A percentile compares a stretch with the other conserved stretches of the same genome.
Conservation (phyloP, 441 rosid genomes). For the Melastoma candidum region DNA sequence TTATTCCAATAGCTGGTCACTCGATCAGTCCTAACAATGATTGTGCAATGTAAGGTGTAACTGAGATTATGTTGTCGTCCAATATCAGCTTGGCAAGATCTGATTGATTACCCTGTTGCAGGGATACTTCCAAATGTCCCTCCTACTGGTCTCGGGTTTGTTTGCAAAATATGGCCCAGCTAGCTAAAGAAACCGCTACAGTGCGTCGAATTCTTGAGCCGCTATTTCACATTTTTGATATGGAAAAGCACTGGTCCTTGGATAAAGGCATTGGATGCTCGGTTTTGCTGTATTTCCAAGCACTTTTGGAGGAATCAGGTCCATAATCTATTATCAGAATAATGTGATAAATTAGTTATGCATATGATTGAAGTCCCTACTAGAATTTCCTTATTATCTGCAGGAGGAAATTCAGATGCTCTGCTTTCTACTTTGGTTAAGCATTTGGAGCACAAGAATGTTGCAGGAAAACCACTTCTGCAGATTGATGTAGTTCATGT, state of each 20-base stretch:
- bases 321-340: conserved; percentile 4
- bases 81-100: conserved; percentile 10
- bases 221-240: conserved; percentile 68
- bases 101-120: conserved; percentile 18
- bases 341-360: background rate
- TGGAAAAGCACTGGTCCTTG: conserved; percentile 62
- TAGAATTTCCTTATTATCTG: background rate
- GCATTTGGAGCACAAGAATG: conserved; percentile 91
- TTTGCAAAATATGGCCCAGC: conserved; percentile 63
- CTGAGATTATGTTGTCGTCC: conserved; percentile 11
- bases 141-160: conserved; percentile 85
- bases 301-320: conserved; percentile 84
- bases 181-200: conserved; percentile 89
- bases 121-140: conserved; percentile 69
- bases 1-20: conserved; percentile 28
- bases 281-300: conserved; percentile 65
- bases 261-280: conserved; percentile 69
- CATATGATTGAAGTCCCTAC: background rate
- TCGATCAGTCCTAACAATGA: conserved; percentile 22
- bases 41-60: conserved; percentile 36
- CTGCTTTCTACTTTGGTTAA: conserved; percentile 68
- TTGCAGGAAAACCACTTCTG: conserved; percentile 44
- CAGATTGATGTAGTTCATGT: conserved; percentile 61
- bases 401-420: conserved; percentile 79
- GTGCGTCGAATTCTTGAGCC: conserved; percentile 93